Percentiles rank a stretch among this genome's conserved stretches.
Evolutionary conservation across 139 green algal species (phyloP).

Genomic region (Chloropicon primus): DNA sequence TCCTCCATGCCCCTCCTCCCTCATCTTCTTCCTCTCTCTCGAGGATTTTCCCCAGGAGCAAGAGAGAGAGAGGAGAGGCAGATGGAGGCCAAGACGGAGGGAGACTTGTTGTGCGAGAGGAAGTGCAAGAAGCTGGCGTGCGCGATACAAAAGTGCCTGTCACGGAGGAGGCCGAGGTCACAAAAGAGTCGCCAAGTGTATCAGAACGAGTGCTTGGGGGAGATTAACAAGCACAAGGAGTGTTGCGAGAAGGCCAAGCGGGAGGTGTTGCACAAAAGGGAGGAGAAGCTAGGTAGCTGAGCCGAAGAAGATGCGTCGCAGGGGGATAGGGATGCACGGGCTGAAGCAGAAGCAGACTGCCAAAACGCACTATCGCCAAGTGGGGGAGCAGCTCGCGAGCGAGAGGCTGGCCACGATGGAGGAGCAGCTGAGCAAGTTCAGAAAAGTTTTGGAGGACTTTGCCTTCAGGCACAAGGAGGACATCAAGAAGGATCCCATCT

Average conservation of each 20-base stretch:
- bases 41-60: too few relatives aligned
- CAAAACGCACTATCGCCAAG: background rate
- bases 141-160: background rate
- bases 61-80: background rate
- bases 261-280: too few relatives aligned
- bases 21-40: too few relatives aligned
- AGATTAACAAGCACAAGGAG: background rate
- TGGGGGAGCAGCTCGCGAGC: constrained; percentile 44
- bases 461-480: constrained; percentile 71
- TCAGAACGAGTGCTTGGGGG: background rate
- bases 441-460: constrained; percentile 70
- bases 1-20: too few relatives aligned
- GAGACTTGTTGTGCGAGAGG: background rate
- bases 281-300: too few relatives aligned
- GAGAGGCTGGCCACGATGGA: constrained; percentile 55
- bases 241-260: background rate
- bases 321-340: background rate
- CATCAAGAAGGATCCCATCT: constrained; percentile 72
- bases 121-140: background rate
- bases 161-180: background rate
- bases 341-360: background rate
- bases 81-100: background rate
- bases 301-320: background rate
- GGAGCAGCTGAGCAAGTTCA: constrained; percentile 37
- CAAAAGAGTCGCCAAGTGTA: background rate